Conservation (phyloP, 2,329 filamentous ascomycete species). For the Stagonosporopsis vannaccii region DNA sequence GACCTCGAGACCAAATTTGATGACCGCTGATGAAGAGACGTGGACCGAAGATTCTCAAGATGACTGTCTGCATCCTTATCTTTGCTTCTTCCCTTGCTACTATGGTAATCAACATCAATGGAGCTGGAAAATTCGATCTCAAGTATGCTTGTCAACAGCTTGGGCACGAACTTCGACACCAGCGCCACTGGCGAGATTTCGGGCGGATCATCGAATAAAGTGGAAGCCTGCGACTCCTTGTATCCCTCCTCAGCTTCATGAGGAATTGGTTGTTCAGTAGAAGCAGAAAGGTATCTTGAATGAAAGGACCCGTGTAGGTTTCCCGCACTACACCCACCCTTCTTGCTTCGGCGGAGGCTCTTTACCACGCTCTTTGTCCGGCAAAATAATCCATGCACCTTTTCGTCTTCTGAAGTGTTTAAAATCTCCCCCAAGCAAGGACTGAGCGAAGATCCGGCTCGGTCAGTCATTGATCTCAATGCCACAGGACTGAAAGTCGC, state of each 20-base stretch:
- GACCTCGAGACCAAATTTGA: background rate
- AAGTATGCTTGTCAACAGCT: background rate
- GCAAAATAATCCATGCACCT: background rate
- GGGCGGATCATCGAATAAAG: background rate
- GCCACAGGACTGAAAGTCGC: background rate
- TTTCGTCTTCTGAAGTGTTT: background rate
- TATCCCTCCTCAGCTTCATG: background rate
- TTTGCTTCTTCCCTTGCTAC: background rate
- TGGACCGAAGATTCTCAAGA: background rate
- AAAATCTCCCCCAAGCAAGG: background rate
- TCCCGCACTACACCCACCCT: background rate
- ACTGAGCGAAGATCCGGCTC: background rate
- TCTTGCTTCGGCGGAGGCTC: background rate
- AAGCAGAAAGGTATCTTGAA: background rate
- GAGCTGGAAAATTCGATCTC: background rate
- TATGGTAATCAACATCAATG: background rate
- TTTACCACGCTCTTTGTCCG: background rate
- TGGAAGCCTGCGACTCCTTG: background rate
- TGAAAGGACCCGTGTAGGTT: background rate
- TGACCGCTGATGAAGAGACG: background rate
- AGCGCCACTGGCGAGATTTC: background rate
- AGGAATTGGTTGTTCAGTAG: background rate
- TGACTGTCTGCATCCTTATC: background rate
- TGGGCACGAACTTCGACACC: slow-evolving; percentile 3
- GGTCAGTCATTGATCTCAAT: background rate